Base-by-base conservation (phyloP, 2,329 filamentous ascomycete species). In the Trichoderma citrinoviride region DNA sequence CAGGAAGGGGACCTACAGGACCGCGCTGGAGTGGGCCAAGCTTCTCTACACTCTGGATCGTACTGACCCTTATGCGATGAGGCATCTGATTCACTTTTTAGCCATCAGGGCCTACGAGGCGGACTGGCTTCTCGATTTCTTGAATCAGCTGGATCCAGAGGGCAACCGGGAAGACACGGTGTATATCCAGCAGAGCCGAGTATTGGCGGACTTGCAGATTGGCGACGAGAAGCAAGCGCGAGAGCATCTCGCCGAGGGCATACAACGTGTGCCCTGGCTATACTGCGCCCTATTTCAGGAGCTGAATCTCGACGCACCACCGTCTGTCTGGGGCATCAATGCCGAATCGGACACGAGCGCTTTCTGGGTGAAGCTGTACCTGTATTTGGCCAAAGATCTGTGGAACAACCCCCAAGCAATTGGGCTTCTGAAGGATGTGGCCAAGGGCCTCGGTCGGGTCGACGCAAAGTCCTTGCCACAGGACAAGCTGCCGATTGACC, bases 11-110 rank as follows among this genome's bases (percentile, higher is more conserved):
- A 97, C 94, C 1, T 97, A 92, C 82, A 85, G 93, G 53, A 98
- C 95, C 0, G 92, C 93, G 0, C 87, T 96, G 54, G 95, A 98
- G 76, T 99, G 95, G 93, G 86, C 91, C 7, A 97, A 95, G 77
- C 79, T 98, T 6, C 81, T 97, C 10, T 82, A 96, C 33, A 86
- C 88, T 65, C 78, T 98, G 65, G 87, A 93, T 69, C 87, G 87
- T 54, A 79, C 82, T 4, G 95, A 99, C 73, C 93, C 93, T 0
- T 97, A 97, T 72, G 91, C 87, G 53, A 86, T 97, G 72, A 84
- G 88, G 66, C 85, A 97, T 63, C 84, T 92, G 68, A 86, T 97
- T 55, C 94, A 97, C 73, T 87, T 92, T 68, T 83, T 97, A 61
- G 92, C 93, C 2, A 81, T 98, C n/a, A 87, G 92, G 62, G 90